Percentiles rank a stretch among this genome's conserved stretches.
Evolutionary conservation across 768 basidiomycete species (phyloP).

Genomic region (Trametes cubensis): DNA sequence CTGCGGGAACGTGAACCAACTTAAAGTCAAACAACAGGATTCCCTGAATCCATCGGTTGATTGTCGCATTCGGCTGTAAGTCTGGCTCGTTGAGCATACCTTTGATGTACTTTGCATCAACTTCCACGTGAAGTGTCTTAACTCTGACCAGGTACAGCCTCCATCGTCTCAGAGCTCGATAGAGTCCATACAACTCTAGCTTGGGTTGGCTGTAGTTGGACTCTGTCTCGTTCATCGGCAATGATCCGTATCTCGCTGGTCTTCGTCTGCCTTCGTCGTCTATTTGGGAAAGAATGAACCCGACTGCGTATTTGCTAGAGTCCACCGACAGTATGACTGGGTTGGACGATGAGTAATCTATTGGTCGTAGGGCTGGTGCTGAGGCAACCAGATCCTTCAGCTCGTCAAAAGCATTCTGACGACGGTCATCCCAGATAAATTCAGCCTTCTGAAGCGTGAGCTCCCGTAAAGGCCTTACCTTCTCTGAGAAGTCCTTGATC

Average conservation of each 20-base stretch:
- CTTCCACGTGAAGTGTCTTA: slow-evolving; percentile 38
- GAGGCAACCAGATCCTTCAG: slow-evolving; percentile 30
- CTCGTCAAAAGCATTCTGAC: slow-evolving; percentile 33
- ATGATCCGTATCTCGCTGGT: slow-evolving; percentile 34
- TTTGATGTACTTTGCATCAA: slow-evolving; percentile 44
- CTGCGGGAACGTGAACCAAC: slow-evolving; percentile 41
- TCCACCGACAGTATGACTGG: slow-evolving; percentile 43
- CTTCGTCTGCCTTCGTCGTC: no score
- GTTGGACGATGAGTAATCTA: slow-evolving; percentile 36
- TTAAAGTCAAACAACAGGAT: slow-evolving; percentile 43
- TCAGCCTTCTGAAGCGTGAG: slow-evolving; percentile 26
- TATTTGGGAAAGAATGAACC: slow-evolving; percentile 42
- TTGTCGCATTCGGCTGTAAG: slow-evolving; percentile 38
- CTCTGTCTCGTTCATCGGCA: slow-evolving; percentile 36
- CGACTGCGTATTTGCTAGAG: slow-evolving; percentile 39
- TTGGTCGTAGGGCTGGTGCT: slow-evolving; percentile 34
- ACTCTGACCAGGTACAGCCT: slow-evolving; percentile 35
- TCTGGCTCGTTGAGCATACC: slow-evolving; percentile 48
- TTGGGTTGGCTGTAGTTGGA: slow-evolving; percentile 33
- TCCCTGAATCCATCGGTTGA: slow-evolving; percentile 46
- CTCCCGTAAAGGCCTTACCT: slow-evolving; percentile 16
- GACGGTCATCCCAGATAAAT: slow-evolving; percentile 36
- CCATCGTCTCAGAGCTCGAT: slow-evolving; percentile 24
- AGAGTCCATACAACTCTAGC: slow-evolving; percentile 34
- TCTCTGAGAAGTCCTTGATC: slow-evolving; percentile 22